A percentile compares a stretch with the other conserved stretches of the same genome.
phyloP scores from a whole-genome alignment of 2,329 filamentous ascomycete species.

The Gyromitra esculenta region DNA sequence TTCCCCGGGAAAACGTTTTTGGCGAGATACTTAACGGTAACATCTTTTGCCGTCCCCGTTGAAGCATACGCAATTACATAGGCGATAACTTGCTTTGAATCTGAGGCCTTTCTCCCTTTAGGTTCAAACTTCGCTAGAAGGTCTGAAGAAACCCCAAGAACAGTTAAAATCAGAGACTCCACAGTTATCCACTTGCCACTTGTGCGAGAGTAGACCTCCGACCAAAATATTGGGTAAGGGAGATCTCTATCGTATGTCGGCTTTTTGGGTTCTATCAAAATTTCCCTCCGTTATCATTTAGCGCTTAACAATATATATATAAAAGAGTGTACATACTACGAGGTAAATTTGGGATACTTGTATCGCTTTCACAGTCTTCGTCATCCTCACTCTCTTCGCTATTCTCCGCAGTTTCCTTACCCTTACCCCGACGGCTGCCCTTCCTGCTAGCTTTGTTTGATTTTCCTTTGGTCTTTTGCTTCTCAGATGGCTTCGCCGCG shows the following conservation, averaged over 20 bases:
- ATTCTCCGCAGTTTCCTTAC: constrained; percentile 57
- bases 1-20: constrained; percentile 83
- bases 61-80: constrained; percentile 85
- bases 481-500: constrained; percentile 47
- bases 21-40: constrained; percentile 89
- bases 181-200: constrained; percentile 82
- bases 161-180: constrained; percentile 75
- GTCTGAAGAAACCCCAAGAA: constrained; percentile 64
- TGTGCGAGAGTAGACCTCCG: constrained; percentile 83
- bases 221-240: constrained; percentile 90
- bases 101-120: constrained; percentile 82
- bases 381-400: constrained; percentile 48
- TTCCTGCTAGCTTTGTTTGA: constrained; percentile 61
- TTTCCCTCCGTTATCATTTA: constrained; percentile 3
- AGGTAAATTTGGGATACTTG: constrained; percentile 21
- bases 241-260: constrained; percentile 72
- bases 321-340: constrained; percentile 22
- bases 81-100: constrained; percentile 85
- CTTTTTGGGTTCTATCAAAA: constrained; percentile 28
- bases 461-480: constrained; percentile 55
- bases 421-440: constrained; percentile 54
- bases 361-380: constrained; percentile 53
- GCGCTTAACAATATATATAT: neutral
- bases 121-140: constrained; percentile 81
- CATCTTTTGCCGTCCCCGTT: constrained; percentile 91